A percentile compares a stretch with the other conserved stretches of the same genome.
Evolutionary conservation across 805 yeast genomes (phyloP).

Genomic region (Maudiozyma turicensis): DNA sequence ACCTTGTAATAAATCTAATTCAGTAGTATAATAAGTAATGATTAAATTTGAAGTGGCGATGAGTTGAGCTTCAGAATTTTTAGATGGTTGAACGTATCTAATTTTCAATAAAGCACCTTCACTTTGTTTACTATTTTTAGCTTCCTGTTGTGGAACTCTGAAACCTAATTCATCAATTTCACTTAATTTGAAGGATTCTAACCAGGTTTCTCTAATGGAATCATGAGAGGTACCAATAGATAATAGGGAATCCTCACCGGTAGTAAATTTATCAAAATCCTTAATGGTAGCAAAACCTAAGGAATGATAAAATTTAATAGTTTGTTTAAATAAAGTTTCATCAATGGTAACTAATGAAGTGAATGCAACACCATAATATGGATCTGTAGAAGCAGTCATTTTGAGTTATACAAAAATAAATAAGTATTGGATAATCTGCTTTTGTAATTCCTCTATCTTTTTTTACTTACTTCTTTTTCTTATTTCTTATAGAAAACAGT

Average conservation of each 20-base stretch:
- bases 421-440: too few species aligned
- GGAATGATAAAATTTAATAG: constrained; percentile 47
- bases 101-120: constrained; percentile 41
- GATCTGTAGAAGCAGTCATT: constrained; percentile 17
- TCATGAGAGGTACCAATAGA: constrained; percentile 53
- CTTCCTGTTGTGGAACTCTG: constrained; percentile 44
- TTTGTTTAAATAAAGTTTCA: constrained; percentile 34
- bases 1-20: constrained; percentile 24
- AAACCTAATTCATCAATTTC: constrained; percentile 50
- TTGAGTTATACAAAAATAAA: neutral
- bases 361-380: constrained; percentile 40
- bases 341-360: constrained; percentile 52
- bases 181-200: constrained; percentile 56
- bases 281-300: constrained; percentile 56
- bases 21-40: constrained; percentile 34
- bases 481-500: too few species aligned
- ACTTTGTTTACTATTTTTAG: constrained; percentile 30
- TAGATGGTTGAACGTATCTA: constrained; percentile 31
- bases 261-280: constrained; percentile 44
- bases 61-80: constrained; percentile 12
- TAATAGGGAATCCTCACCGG: constrained; percentile 22
- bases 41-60: constrained; percentile 11
- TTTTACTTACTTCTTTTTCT: too few species aligned
- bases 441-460: too few species aligned
- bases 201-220: constrained; percentile 62